phyloP scores from a whole-genome alignment of 2,329 filamentous ascomycete species.

The Zopfia rhizophila region DNA sequence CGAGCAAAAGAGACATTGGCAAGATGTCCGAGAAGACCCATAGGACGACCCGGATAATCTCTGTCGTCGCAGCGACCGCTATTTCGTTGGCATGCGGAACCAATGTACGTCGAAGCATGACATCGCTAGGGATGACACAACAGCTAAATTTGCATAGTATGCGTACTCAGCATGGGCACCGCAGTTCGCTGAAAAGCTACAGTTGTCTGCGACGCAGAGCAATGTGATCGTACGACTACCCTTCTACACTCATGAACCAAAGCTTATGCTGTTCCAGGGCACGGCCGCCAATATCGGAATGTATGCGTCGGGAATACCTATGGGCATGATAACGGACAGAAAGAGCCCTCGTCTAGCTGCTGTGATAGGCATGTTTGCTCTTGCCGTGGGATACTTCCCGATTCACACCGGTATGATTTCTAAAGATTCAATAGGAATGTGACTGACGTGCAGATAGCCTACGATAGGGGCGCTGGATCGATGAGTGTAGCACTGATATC shows the following conservation, averaged over 20 bases:
- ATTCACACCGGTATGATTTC: conserved; percentile 67
- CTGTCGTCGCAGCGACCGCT: conserved; percentile 83
- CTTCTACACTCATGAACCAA: conserved; percentile 16
- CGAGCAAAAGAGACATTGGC: conserved; percentile 31
- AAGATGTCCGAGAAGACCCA: conserved; percentile 63
- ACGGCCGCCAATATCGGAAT: conserved; percentile 90
- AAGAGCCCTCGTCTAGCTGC: conserved; percentile 84
- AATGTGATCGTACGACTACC: conserved; percentile 79
- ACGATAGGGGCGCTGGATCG: conserved; percentile 71
- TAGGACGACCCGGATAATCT: conserved; percentile 76
- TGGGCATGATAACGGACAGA: conserved; percentile 86
- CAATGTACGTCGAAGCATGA: conserved; percentile 70
- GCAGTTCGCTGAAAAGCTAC: conserved; percentile 87
- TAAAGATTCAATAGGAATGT: background rate
- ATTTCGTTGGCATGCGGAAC: conserved; percentile 92
- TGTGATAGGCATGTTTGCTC: conserved; percentile 75
- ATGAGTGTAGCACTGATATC: conserved; percentile 71
- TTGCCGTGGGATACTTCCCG: conserved; percentile 86
- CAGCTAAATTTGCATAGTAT: conserved; percentile 71
- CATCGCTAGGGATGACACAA: conserved; percentile 2
- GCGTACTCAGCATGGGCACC: conserved; percentile 98
- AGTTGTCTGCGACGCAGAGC: conserved; percentile 89
- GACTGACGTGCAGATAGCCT: conserved; percentile 65
- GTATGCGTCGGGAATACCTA: conserved; percentile 89
- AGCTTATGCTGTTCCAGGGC: conserved; percentile 53